Evolutionary conservation across 345 rosid genomes (phyloP).

Genomic region (Mercurialis annua): DNA sequence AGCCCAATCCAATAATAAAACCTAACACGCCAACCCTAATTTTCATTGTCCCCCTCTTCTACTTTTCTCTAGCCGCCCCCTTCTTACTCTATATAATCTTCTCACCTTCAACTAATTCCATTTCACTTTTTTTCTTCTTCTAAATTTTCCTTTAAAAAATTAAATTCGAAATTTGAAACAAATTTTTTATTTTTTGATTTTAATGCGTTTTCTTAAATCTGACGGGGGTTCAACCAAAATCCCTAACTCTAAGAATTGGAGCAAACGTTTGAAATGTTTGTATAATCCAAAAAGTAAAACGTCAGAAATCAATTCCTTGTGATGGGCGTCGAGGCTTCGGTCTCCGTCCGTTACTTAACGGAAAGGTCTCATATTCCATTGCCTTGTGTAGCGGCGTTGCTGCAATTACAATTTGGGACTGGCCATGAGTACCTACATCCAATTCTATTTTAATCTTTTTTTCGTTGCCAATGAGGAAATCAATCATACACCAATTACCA

Average conservation of each 20-base stretch:
- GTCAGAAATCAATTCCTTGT: slow-evolving; percentile 30
- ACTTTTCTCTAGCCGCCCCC: too few relatives aligned
- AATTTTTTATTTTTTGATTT: too few relatives aligned
- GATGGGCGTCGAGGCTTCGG: slow-evolving; percentile 23
- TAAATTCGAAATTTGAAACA: too few relatives aligned
- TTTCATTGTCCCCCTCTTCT: too few relatives aligned
- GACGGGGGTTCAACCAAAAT: slow-evolving; percentile 2
- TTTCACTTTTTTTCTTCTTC: too few relatives aligned
- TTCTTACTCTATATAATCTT: too few relatives aligned
- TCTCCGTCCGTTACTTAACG: background rate
- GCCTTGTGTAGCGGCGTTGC: slow-evolving; percentile 56
- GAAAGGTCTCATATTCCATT: slow-evolving; percentile 54
- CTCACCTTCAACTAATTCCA: too few relatives aligned
- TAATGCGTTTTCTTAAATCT: background rate
- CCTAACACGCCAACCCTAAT: too few relatives aligned
- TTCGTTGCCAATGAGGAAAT: slow-evolving; percentile 22
- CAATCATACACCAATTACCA: slow-evolving; percentile 15
- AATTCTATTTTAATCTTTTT: too few relatives aligned
- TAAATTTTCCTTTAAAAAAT: too few relatives aligned
- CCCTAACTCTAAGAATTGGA: background rate
- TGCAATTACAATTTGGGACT: slow-evolving; percentile 44
- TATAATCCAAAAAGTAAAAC: slow-evolving; percentile 31
- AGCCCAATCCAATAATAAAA: too few relatives aligned
- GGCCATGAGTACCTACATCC: slow-evolving; percentile 33
- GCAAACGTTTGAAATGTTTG: slow-evolving; percentile 27